A percentile compares a stretch with the other conserved stretches of the same genome.
phyloP scores from a whole-genome alignment of 805 yeast species.

The Ogataea haglerorum region DNA sequence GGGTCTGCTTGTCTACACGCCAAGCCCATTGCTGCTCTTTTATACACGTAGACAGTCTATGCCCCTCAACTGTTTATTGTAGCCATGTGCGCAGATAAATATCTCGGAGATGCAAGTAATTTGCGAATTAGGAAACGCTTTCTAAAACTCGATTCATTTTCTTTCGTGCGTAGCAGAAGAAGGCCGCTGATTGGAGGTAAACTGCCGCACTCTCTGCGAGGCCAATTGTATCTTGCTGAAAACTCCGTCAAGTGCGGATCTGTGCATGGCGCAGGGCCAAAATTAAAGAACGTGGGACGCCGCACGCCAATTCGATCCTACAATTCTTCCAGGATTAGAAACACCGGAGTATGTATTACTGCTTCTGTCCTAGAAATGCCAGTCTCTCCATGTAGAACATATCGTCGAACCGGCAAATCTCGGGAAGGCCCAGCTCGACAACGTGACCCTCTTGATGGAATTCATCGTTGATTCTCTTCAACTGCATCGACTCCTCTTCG shows the following conservation, averaged over 20 bases:
- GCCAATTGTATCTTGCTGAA: background rate
- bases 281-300: background rate
- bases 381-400: conserved; percentile 20
- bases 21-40: no score
- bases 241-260: background rate
- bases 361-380: conserved; percentile 5
- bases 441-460: conserved; percentile 8
- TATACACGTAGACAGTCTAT: no score
- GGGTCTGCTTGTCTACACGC: no score
- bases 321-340: background rate
- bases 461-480: conserved; percentile 9
- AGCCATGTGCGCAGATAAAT: no score
- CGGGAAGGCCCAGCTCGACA: conserved; percentile 17
- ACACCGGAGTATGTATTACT: background rate
- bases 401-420: conserved; percentile 18
- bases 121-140: no score
- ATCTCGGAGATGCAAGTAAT: no score
- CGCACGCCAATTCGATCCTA: background rate
- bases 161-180: no score
- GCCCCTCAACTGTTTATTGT: no score
- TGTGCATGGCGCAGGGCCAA: background rate
- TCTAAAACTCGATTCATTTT: no score
- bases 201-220: background rate
- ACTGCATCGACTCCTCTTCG: conserved; percentile 13
- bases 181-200: no score